Conservation (phyloP, 139 green algal genomes). For the Edaphochlamys debaryana region DNA sequence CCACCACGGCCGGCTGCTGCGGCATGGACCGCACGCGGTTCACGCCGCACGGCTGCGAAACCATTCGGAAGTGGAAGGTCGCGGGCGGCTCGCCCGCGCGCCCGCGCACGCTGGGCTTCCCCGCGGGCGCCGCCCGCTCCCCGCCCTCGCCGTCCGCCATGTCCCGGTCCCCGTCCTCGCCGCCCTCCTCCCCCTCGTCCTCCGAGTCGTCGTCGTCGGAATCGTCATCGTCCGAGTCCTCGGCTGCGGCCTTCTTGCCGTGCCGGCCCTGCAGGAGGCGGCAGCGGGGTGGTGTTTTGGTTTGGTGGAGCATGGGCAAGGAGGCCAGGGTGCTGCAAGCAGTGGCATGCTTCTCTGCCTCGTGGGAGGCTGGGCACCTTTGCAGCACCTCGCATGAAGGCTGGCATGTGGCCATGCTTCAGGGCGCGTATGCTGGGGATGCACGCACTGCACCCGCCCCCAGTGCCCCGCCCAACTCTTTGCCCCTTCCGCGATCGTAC, state of each 20-base stretch:
- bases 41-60: slow-evolving; percentile 80
- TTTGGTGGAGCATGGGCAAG: no score
- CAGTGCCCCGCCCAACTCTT: no score
- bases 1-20: slow-evolving; percentile 87
- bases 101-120: slow-evolving; percentile 44
- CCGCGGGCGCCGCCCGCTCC: slow-evolving; percentile 61
- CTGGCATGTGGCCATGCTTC: no score
- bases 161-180: slow-evolving; percentile 20
- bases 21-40: slow-evolving; percentile 94
- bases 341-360: no score
- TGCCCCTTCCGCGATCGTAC: no score
- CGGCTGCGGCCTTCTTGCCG: slow-evolving; percentile 61
- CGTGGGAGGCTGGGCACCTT: no score
- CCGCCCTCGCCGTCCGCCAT: slow-evolving; percentile 51
- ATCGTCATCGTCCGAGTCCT: slow-evolving; percentile 48
- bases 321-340: no score
- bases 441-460: no score
- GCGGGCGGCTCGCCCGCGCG: slow-evolving; percentile 71
- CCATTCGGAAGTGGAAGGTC: slow-evolving; percentile 56
- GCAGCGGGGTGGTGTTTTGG: no score
- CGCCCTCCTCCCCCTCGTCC: slow-evolving; percentile 21
- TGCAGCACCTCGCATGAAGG: no score
- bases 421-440: no score
- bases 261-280: slow-evolving; percentile 77
- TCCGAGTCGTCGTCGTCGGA: slow-evolving; percentile 31